Conservation (phyloP, 768 basidiomycete species). For the Trametes meyenii region DNA sequence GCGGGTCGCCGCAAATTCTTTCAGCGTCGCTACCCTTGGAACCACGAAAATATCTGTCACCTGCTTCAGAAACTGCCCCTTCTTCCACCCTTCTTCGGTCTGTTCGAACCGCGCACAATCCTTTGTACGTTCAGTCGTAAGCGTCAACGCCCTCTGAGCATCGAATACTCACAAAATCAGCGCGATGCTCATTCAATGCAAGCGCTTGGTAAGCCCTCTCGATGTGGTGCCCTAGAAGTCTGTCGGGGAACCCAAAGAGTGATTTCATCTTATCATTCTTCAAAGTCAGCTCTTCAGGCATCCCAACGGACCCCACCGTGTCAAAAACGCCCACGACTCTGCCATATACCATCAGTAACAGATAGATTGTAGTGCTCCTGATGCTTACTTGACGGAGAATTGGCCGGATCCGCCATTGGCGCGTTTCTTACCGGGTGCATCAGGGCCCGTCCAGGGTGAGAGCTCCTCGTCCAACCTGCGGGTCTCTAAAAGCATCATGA, state of each 20-base stretch:
- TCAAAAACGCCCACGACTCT: slow-evolving; percentile 78
- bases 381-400: slow-evolving; percentile 63
- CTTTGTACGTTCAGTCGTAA: slow-evolving; percentile 35
- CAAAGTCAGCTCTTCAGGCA: slow-evolving; percentile 65
- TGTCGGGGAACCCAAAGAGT: slow-evolving; percentile 69
- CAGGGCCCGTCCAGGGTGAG: slow-evolving; percentile 53
- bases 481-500: slow-evolving; percentile 38
- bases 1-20: not conserved
- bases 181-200: slow-evolving; percentile 66
- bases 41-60: slow-evolving; percentile 33
- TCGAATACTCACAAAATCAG: slow-evolving; percentile 59
- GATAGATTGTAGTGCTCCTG: no score
- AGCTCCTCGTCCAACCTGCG: slow-evolving; percentile 46
- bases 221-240: slow-evolving; percentile 61
- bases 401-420: slow-evolving; percentile 46
- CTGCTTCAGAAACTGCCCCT: slow-evolving; percentile 65
- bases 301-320: slow-evolving; percentile 72
- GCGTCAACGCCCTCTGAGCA: not conserved
- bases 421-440: slow-evolving; percentile 56
- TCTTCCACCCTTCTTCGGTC: slow-evolving; percentile 50
- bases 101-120: slow-evolving; percentile 66
- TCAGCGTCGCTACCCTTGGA: no score
- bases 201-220: slow-evolving; percentile 69
- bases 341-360: not conserved
- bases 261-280: slow-evolving; percentile 46